phyloP scores from a whole-genome alignment of 2,329 filamentous ascomycete genomes.

The Alternaria novae-zelandiae region DNA sequence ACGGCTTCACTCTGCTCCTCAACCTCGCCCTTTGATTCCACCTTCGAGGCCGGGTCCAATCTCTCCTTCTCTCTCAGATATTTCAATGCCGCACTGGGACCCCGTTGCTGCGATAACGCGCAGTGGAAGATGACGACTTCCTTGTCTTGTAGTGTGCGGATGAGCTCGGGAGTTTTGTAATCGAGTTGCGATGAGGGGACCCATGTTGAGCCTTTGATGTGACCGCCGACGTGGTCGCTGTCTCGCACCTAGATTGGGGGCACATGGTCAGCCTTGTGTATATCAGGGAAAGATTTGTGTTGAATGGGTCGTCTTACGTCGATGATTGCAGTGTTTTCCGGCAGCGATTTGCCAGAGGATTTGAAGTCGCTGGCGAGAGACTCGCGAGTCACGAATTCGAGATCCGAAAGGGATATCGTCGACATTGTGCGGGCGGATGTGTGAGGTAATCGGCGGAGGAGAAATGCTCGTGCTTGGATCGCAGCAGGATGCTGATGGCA shows the following conservation, averaged over 20 bases:
- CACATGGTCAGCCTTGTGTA: conserved; percentile 58
- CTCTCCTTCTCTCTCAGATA: conserved; percentile 76
- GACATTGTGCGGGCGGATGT: conserved; percentile 9
- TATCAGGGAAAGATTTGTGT: conserved; percentile 9
- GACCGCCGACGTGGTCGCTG: conserved; percentile 86
- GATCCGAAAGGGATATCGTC: conserved; percentile 64
- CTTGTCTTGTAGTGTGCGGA: conserved; percentile 76
- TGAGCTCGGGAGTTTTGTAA: conserved; percentile 78
- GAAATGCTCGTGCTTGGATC: not conserved
- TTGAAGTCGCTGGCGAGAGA: conserved; percentile 61
- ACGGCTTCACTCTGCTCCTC: conserved; percentile 23
- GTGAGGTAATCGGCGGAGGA: not conserved
- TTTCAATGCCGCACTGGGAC: conserved; percentile 80
- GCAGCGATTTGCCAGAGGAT: conserved; percentile 68
- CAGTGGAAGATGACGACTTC: conserved; percentile 94
- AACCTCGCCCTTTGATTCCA: conserved; percentile 20
- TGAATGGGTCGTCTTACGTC: conserved; percentile 56
- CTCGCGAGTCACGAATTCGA: conserved; percentile 71
- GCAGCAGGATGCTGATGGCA: not conserved
- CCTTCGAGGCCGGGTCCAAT: conserved; percentile 39
- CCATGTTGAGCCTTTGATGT: conserved; percentile 80
- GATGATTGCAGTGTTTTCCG: conserved; percentile 66
- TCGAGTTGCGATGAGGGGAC: conserved; percentile 77
- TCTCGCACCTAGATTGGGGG: conserved; percentile 90
- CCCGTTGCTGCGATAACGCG: conserved; percentile 86